These are phyloP conservation scores for Oryza australiensis DNA, from an alignment of 176 grass and related monocot genomes.

Conservation along the genomic window DNA sequence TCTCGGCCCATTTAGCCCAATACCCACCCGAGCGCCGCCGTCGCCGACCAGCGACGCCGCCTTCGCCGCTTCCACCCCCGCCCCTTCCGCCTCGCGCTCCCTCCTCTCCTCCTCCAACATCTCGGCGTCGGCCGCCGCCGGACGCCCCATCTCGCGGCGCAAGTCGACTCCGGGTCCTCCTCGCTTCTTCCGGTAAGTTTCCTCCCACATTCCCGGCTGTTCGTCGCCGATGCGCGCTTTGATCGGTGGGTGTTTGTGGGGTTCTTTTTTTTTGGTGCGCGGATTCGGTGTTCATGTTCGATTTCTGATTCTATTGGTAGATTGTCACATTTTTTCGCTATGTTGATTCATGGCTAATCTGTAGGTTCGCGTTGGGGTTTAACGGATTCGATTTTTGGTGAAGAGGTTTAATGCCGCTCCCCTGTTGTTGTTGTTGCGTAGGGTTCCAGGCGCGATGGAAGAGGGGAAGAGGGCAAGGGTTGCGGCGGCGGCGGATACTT, in stretches of 20 bases:
- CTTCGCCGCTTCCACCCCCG: too few species aligned
- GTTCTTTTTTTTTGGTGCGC: not conserved
- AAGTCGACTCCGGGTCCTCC: not conserved
- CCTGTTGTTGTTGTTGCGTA: not conserved
- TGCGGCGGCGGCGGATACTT: not conserved
- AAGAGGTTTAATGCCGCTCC: too few species aligned
- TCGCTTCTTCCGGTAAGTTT: constrained; percentile 10
- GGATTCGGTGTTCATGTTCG: constrained; percentile 19
- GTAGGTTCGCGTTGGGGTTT: not conserved
- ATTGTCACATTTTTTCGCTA: not conserved
- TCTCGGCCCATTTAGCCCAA: too few species aligned
- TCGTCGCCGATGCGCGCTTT: not conserved
- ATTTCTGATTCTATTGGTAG: not conserved
- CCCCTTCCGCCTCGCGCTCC: too few species aligned
- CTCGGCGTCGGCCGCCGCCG: not conserved
- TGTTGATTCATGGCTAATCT: not conserved
- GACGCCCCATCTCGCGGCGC: not conserved
- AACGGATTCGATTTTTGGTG: too few species aligned
- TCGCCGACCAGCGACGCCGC: too few species aligned
- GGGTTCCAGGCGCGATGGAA: constrained; percentile 36
- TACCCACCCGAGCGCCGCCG: too few species aligned
- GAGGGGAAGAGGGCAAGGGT: constrained; percentile 17
- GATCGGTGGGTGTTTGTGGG: not conserved
- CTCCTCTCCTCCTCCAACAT: not conserved
- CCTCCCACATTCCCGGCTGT: not conserved